Evolutionary conservation across 78 protist genomes (phyloP).

Genomic region (Isochrysis galbana): DNA sequence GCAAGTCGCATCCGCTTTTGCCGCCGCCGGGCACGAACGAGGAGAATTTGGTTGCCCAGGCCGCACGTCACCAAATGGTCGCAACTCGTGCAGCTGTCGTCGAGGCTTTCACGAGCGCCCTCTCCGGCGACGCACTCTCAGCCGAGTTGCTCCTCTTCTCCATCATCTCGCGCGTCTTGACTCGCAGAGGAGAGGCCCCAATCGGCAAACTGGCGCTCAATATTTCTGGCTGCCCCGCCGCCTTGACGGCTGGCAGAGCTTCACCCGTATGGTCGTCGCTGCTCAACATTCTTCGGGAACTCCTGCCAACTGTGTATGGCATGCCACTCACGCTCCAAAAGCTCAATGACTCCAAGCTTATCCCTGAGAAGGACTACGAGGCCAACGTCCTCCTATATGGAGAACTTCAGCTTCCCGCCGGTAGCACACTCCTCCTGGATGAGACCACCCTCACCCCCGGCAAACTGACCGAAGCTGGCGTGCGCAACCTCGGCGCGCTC

Average conservation of each 20-base stretch:
- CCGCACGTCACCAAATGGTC: background rate
- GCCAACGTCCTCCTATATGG: background rate
- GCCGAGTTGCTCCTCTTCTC: background rate
- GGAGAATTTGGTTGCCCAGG: background rate
- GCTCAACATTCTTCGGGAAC: background rate
- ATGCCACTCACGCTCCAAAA: background rate
- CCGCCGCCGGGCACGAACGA: background rate
- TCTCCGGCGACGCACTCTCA: background rate
- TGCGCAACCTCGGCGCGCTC: background rate
- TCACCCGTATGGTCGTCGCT: background rate
- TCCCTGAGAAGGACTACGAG: background rate
- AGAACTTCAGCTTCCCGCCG: conserved; percentile 3
- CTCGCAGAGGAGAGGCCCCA: background rate
- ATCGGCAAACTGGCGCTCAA: background rate
- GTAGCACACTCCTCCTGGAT: background rate
- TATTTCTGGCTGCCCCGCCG: background rate
- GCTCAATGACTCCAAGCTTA: background rate
- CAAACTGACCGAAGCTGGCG: background rate
- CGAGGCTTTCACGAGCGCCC: background rate
- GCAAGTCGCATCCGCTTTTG: background rate
- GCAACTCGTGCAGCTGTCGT: background rate
- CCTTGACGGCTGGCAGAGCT: too few species aligned
- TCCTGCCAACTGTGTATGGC: background rate
- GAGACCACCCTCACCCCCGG: background rate
- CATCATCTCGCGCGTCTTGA: background rate